Conservation (phyloP, 345 rosid genomes). For the Euphorbia peplus region DNA sequence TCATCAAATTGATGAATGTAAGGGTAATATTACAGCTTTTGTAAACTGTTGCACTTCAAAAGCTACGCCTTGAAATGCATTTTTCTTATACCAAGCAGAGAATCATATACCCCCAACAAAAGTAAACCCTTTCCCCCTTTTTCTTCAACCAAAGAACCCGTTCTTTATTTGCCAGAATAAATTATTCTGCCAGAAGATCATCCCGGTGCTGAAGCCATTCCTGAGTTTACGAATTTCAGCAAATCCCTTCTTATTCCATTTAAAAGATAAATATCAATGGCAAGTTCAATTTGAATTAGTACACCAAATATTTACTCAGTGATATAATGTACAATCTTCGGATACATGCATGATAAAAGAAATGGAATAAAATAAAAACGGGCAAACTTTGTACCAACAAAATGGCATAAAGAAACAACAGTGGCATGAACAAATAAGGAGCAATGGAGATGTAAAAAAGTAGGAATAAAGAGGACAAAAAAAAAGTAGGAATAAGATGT, state of each 20-base stretch:
- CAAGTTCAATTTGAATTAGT: not conserved
- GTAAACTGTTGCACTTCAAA: not conserved
- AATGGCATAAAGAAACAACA: too few species aligned
- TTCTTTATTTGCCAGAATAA: conserved; percentile 9
- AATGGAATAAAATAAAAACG: too few species aligned
- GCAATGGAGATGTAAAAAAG: not conserved
- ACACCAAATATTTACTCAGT: not conserved
- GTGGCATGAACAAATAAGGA: not conserved
- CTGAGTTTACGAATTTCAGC: too few species aligned
- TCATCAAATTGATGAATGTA: not conserved
- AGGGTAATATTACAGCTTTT: not conserved
- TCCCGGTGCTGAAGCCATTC: too few species aligned
- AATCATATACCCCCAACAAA: conserved; percentile 12
- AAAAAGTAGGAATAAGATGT: conserved; percentile 5
- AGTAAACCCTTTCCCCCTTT: conserved; percentile 4
- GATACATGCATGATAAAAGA: too few species aligned
- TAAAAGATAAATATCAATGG: not conserved
- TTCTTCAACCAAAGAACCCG: not conserved
- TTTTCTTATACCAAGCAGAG: too few species aligned
- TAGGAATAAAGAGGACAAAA: conserved; percentile 1
- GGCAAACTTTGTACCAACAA: too few species aligned
- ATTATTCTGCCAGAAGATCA: too few species aligned
- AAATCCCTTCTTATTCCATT: not conserved
- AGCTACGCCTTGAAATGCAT: not conserved
- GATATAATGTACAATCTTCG: not conserved